Base-by-base conservation (phyloP, 2,329 filamentous ascomycete species). In the Aspergillus costaricaensis region DNA sequence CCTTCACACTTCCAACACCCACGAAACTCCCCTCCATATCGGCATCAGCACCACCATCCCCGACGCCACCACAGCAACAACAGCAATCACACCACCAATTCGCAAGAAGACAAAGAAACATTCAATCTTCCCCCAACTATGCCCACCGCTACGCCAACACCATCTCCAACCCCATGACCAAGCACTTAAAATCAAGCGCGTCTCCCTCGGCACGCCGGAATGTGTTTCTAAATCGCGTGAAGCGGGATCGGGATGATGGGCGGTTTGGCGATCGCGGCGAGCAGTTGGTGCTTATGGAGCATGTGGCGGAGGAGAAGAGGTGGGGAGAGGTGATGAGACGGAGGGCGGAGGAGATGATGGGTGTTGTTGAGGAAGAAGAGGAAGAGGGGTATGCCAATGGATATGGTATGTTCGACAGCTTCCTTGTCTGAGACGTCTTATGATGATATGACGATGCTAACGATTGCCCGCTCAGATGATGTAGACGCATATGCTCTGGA, bases 211-310 rank as follows among this genome's bases (percentile, higher is more conserved):
- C 74, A 36, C 72, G 75, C 25, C 76, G 76, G 54, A 72, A 70
- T 21, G 69, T 72, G 48, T 81, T 80, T 57, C 65, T 80, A 3
- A 79, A 79, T 62, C 73, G 75, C 21, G 71, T 81, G 17, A 75
- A 73, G 52, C 68, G 68, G n/a, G 73, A 74, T 44, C 76, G 79
- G 30, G 76, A 79, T 14, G 67, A 70, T 38, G 72, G 69, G 0
- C 72, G 75, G 7, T 77, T 76, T 57, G 74, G 77, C 62, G 70
- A 68, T 64, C 76, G 71, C 64, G 77, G 74, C 65, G 82, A 74
- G 67, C 78, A 74, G 72, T 73, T 76, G 60, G 76, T 74, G 71
- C 76, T 68, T 65, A 77, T 73, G 76, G 79, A 80, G 62, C 73
- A 73, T 68, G 66, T 75, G 58, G 72, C 68, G 57, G 77, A 74